Base-by-base conservation (phyloP, 2,329 filamentous ascomycete species). In the Colletotrichum sp. region DNA sequence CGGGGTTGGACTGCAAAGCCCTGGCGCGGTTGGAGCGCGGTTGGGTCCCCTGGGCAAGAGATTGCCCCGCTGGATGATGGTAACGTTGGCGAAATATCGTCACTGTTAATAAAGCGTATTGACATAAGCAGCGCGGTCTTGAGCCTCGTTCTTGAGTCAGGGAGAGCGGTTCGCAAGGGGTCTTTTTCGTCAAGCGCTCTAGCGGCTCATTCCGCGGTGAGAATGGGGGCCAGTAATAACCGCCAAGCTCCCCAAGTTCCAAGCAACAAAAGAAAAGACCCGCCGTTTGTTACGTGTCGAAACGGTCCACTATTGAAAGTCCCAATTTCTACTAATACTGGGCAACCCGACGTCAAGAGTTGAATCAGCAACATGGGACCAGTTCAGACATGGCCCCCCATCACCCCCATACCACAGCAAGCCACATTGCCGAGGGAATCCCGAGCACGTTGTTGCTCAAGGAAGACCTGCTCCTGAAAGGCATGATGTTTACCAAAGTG, bases 71-170 rank as follows among this genome's bases (percentile, higher is more conserved):
- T 64, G 18, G n/a, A 34, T 59, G 66, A 74, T 48, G 69, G 70
- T 34, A 64, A 26, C 22, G 59, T 22, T 60, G 44, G 34, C 70
- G 57, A 24, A 32, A 28, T 24, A 30, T 65, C 26, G 63, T 67
- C 24, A 26, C 39, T 15, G 28, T 67, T 13, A 62, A 36, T 36
- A n/a, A 64, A 13, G 44, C 30, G 62, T 64, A 24, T 63, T 60
- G 73, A 68, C 57, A 60, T 36, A 65, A 28, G 22, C 26, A 28
- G 48, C n/a, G 59, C 30, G 28, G 34, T 26, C 36, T 34, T 65
- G 70, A 73, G 64, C 70, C 34, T 68, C 64, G 32, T 44, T 59
- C 73, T 65, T 22, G 73, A 75, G 70, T 75, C 73, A 75, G 65
- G 70, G 34, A 57, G 36, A 44, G 36, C 24, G 48, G 57, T 30